Percentiles rank a stretch among this genome's conserved stretches.
phyloP scores from a whole-genome alignment of 2,329 filamentous ascomycete genomes.

The Fusarium dimerum region DNA sequence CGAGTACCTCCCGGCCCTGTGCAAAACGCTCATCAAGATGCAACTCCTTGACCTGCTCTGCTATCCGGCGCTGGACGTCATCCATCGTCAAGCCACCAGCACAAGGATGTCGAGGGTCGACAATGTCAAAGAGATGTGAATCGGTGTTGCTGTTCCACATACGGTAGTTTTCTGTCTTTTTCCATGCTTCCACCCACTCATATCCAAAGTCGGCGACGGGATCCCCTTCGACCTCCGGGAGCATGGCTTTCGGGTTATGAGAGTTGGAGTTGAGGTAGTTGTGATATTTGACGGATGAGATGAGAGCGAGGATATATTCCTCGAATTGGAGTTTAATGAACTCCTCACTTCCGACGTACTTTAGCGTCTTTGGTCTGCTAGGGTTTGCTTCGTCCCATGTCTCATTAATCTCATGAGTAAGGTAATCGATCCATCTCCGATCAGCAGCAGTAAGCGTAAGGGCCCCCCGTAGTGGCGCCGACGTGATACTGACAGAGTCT shows the following conservation, averaged over 20 bases:
- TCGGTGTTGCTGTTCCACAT: conserved; percentile 84
- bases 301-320: conserved; percentile 87
- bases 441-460: conserved; percentile 82
- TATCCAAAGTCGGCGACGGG: conserved; percentile 79
- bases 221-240: conserved; percentile 76
- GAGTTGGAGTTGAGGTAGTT: conserved; percentile 67
- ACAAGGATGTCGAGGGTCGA: conserved; percentile 90
- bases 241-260: conserved; percentile 67
- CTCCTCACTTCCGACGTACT: conserved; percentile 93
- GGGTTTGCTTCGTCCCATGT: conserved; percentile 96
- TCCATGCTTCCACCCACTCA: conserved; percentile 89
- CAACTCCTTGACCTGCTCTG: conserved; percentile 89
- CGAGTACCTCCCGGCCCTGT: conserved; percentile 79
- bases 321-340: conserved; percentile 97
- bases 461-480: conserved; percentile 72
- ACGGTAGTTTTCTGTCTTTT: conserved; percentile 83
- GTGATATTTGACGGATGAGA: conserved; percentile 89
- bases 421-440: conserved; percentile 92
- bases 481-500: conserved; percentile 79
- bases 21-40: conserved; percentile 90
- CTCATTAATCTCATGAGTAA: conserved; percentile 90
- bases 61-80: conserved; percentile 86
- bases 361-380: conserved; percentile 86
- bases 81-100: conserved; percentile 91
- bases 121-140: conserved; percentile 88